Percentiles rank a stretch among this genome's conserved stretches.
phyloP scores from a whole-genome alignment of 306 rosid genomes.

The Fagus crenata region DNA sequence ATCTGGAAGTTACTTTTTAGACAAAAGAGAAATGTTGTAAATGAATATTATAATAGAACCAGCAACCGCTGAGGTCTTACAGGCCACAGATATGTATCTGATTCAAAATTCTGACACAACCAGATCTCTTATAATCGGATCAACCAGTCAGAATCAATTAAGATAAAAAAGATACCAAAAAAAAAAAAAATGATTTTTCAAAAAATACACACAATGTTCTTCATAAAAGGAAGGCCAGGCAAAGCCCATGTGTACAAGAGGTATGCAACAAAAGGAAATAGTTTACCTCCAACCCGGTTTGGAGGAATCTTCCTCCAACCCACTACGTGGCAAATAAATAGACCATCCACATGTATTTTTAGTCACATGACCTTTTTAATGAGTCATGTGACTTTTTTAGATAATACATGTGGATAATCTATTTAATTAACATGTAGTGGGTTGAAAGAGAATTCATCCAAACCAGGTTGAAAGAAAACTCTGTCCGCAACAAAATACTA shows the following conservation, averaged over 20 bases:
- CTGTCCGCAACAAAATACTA: too few species aligned
- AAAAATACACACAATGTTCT: not conserved
- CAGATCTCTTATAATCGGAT: not conserved
- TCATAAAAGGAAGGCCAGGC: not conserved
- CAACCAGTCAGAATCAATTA: not conserved
- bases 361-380: too few species aligned
- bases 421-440: too few species aligned
- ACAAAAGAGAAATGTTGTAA: not conserved
- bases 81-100: not conserved
- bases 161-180: not conserved
- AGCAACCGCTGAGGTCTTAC: not conserved
- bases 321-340: too few species aligned
- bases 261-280: too few species aligned
- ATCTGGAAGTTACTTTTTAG: not conserved
- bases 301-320: too few species aligned
- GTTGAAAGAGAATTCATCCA: too few species aligned
- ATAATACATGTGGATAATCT: too few species aligned
- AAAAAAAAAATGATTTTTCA: not conserved
- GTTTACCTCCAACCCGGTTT: too few species aligned
- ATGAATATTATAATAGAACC: not conserved
- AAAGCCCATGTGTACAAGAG: not conserved
- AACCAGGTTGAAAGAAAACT: too few species aligned
- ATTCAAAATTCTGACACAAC: not conserved
- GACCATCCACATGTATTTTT: too few species aligned
- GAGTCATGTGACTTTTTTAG: too few species aligned